These are phyloP conservation scores for Gossypium herbaceum DNA, from an alignment of 345 rosid genomes.

Conservation along the genomic window DNA sequence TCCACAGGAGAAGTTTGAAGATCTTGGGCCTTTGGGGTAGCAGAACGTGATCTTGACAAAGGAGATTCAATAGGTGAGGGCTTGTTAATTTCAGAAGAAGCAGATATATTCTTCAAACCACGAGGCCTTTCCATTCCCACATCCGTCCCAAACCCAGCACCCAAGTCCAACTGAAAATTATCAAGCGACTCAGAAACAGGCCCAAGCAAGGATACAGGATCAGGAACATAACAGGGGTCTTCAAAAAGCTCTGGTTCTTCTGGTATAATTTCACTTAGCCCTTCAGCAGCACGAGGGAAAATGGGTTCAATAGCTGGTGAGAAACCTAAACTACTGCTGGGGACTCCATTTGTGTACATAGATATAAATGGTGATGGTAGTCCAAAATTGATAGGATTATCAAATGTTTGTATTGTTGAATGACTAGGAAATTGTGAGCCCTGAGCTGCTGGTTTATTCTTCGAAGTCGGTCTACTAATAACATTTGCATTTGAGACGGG, in stretches of 20 bases:
- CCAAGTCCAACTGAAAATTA: slow-evolving; percentile 64
- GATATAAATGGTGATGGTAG: slow-evolving; percentile 77
- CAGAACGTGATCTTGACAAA: slow-evolving; percentile 52
- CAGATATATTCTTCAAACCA: slow-evolving; percentile 37
- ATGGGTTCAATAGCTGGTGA: slow-evolving; percentile 54
- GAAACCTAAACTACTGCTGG: slow-evolving; percentile 63
- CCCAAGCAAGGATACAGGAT: slow-evolving; percentile 80
- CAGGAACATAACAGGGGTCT: slow-evolving; percentile 92
- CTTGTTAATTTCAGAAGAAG: slow-evolving; percentile 55
- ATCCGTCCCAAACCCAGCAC: slow-evolving; percentile 47
- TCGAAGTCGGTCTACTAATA: slow-evolving; percentile 67
- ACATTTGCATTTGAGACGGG: slow-evolving; percentile 50
- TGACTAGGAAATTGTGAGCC: slow-evolving; percentile 46
- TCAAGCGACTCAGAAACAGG: slow-evolving; percentile 97
- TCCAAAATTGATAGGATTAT: slow-evolving; percentile 82
- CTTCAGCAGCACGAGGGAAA: slow-evolving; percentile 38
- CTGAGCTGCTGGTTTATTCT: slow-evolving; percentile 48
- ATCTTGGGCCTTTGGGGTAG: slow-evolving; percentile 42
- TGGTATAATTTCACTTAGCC: slow-evolving; percentile 35
- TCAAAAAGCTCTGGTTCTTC: slow-evolving; percentile 84
- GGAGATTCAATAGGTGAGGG: slow-evolving; percentile 96
- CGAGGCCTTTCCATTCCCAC: slow-evolving; percentile 42
- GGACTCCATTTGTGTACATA: slow-evolving; percentile 39
- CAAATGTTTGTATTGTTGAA: slow-evolving; percentile 55
- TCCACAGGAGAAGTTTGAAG: slow-evolving; percentile 25